Conservation (phyloP, 768 basidiomycete species). For the Tylopilus felleus region DNA sequence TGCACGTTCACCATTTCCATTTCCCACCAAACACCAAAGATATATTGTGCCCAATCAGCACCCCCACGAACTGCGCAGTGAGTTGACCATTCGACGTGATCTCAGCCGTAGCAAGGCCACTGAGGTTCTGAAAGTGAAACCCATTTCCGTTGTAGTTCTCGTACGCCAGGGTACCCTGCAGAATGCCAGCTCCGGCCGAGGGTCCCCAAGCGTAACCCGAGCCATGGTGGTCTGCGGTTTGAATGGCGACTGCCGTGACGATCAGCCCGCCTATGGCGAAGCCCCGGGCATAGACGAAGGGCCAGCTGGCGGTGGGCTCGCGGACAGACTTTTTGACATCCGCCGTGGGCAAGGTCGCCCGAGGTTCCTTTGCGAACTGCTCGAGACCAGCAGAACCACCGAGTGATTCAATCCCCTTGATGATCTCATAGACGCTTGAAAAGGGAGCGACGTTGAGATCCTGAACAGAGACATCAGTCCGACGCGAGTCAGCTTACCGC, state of each 20-base stretch:
- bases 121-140: not conserved
- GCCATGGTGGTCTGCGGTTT: not conserved
- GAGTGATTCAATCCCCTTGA: slow-evolving; percentile 3
- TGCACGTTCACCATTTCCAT: too few relatives aligned
- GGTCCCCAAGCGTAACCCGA: slow-evolving; percentile 1
- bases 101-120: not conserved
- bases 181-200: not conserved
- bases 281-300: not conserved
- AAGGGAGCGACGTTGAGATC: not conserved
- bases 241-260: not conserved
- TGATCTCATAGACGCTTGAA: not conserved
- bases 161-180: not conserved
- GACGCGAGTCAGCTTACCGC: not conserved
- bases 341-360: not conserved
- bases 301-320: not conserved
- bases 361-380: not conserved
- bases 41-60: not conserved
- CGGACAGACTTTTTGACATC: too few relatives aligned
- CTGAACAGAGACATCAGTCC: not conserved
- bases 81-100: not conserved
- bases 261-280: not conserved
- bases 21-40: not conserved
- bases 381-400: slow-evolving; percentile 2
- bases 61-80: slow-evolving; percentile 1
- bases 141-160: not conserved